Evolutionary conservation across 2,329 filamentous ascomycete species (phyloP), one percentile per base, ranked within the genome.

Genomic region (Epichloe sylvatica): DNA sequence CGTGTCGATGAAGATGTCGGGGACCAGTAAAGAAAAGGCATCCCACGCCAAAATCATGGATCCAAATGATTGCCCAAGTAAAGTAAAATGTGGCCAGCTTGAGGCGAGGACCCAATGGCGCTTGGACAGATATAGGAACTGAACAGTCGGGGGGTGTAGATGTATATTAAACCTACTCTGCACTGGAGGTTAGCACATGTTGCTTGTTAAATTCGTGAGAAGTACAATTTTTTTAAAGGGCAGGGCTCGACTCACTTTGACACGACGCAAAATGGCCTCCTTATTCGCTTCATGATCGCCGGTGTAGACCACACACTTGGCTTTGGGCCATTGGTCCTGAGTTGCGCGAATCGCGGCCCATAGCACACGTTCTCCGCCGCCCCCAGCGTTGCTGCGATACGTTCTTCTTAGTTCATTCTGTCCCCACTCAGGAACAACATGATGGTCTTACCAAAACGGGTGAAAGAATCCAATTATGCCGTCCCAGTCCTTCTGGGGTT

Each of bases 391-490:
- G 68, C 86, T 92, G 19, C 15, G 7, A 30, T 33, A 25, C 42
- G 43, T 59, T 41, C 54, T 41, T 30, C 44, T 25, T n/a, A 41
- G 38, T 33, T 23, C 5, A 33, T 17, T 3, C 11, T 7, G 11
- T 37, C 23, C 8, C 11, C 35, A 40, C 8, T 25, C 19, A 17
- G 46, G 11, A 25, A 34, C 9, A 45, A 38, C 8, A 43, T 47
- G 23, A 50, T 33, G 6, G 35, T 62, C 76, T 55, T 72, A 91
- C 86, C 92, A 97, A 66, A 96, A 98, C 1, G 92, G 92, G 66
- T 98, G 92, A 64, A 98, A 95, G 75, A 98, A 97, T 44, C 88
- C 92, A 54, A 97, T 80, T 48, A 96, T 81, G 34, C 90, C 90
- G 53, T 82, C 74, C 86, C 86, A 96, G 43, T 84, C 75, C 56